Evolutionary conservation across 805 yeast species (phyloP).

Genomic region (Ogataea philodendri): DNA sequence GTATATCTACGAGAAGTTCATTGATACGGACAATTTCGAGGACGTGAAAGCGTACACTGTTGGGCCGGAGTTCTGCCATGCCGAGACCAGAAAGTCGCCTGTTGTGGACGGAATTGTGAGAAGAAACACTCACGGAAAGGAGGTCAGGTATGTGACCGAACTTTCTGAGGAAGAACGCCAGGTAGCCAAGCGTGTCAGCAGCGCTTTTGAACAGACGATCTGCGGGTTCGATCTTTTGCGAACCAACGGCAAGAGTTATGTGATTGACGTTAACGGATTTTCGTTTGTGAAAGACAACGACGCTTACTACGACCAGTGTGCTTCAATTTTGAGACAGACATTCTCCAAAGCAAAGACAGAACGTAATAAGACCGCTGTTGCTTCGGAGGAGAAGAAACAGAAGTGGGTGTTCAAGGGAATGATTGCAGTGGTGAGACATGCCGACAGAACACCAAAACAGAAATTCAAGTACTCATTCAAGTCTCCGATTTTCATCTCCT

Average conservation of each 20-base stretch:
- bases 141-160: slow-evolving; percentile 84
- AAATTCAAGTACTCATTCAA: slow-evolving; percentile 94
- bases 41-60: slow-evolving; percentile 99
- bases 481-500: slow-evolving; percentile 78
- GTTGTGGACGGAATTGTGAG: slow-evolving; percentile 99
- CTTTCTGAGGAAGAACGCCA: slow-evolving; percentile 68
- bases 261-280: slow-evolving; percentile 97
- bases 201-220: slow-evolving; percentile 82
- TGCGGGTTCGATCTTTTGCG: slow-evolving; percentile 96
- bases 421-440: slow-evolving; percentile 91
- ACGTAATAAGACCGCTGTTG: slow-evolving; percentile 40
- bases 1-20: slow-evolving; percentile 86
- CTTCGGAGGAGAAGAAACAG: slow-evolving; percentile 63
- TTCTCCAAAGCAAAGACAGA: slow-evolving; percentile 62
- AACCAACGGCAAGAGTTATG: slow-evolving; percentile 84
- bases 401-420: slow-evolving; percentile 96
- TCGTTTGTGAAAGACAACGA: slow-evolving; percentile 93
- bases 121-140: slow-evolving; percentile 96
- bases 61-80: slow-evolving; percentile 88
- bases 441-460: slow-evolving; percentile 98
- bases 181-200: slow-evolving; percentile 78
- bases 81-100: slow-evolving; percentile 97
- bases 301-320: slow-evolving; percentile 80
- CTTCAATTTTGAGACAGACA: slow-evolving; percentile 70
- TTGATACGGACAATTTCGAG: slow-evolving; percentile 97